These are phyloP conservation scores for Talinum fruticosum DNA, from an alignment of 148 eudicot genomes.

Conservation along the genomic window DNA sequence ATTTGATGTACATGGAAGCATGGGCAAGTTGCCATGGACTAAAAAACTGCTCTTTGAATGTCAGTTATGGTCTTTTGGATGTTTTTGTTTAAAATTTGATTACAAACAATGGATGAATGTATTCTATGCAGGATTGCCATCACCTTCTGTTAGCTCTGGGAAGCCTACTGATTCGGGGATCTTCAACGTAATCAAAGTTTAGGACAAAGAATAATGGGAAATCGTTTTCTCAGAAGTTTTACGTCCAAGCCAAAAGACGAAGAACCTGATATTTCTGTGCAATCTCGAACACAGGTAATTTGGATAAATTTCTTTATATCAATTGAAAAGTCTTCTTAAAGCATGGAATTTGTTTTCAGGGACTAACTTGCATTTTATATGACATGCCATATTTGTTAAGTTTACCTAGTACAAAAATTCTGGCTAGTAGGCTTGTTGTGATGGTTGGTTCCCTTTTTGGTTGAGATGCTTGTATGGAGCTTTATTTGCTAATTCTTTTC, in stretches of 20 bases:
- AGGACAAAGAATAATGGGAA: slow-evolving; percentile 94
- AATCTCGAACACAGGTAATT: slow-evolving; percentile 69
- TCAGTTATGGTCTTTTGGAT: background rate
- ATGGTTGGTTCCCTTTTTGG: background rate
- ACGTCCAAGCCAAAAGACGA: slow-evolving; percentile 69
- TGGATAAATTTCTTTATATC: background rate
- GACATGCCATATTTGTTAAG: background rate
- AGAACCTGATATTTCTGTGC: slow-evolving; percentile 48
- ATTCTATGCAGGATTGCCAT: slow-evolving; percentile 52
- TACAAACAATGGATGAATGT: slow-evolving; percentile 12
- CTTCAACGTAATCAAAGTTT: slow-evolving; percentile 74
- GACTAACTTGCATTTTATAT: background rate
- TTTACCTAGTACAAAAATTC: background rate
- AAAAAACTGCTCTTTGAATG: background rate
- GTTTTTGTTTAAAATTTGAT: background rate
- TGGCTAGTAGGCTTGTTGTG: background rate
- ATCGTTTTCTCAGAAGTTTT: slow-evolving; percentile 76
- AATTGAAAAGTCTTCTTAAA: background rate
- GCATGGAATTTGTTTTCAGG: background rate
- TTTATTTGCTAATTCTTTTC: no score
- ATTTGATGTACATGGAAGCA: background rate
- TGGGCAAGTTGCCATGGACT: background rate
- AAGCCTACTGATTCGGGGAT: slow-evolving; percentile 46
- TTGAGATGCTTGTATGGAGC: background rate
- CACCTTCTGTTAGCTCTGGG: slow-evolving; percentile 59